Conservation (phyloP, 75 land plant species). For the Cryptomeria japonica region DNA sequence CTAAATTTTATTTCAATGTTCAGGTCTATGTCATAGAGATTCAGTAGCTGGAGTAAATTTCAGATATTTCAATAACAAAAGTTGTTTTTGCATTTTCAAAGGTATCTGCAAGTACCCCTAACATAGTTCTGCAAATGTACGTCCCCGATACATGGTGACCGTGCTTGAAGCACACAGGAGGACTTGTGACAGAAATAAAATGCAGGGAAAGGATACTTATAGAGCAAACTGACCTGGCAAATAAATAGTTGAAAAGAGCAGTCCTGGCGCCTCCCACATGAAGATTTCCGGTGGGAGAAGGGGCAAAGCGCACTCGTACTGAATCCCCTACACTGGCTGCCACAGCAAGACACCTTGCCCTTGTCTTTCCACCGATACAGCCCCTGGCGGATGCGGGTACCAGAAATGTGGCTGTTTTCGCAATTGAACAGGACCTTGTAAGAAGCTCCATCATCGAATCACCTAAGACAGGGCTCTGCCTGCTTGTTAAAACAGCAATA, state of each 20-base stretch:
- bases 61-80: too few species aligned
- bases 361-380: neutral
- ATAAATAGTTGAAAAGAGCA: constrained; percentile 92
- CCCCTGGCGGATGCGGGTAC: neutral
- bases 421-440: neutral
- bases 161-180: neutral
- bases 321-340: neutral
- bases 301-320: constrained; percentile 96
- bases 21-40: too few species aligned
- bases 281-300: constrained; percentile 96
- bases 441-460: neutral
- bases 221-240: constrained; percentile 69
- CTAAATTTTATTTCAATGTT: too few species aligned
- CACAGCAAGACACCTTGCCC: neutral
- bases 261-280: constrained; percentile 98
- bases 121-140: too few species aligned
- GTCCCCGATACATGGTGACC: too few species aligned
- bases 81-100: too few species aligned
- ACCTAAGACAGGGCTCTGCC: neutral
- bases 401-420: neutral
- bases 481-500: too few species aligned
- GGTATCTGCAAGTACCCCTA: too few species aligned
- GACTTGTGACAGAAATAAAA: neutral
- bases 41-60: too few species aligned
- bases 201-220: neutral